These are phyloP conservation scores for Amniculicola lignicola DNA, from an alignment of 495 filamentous ascomycete genomes.

Conservation along the genomic window DNA sequence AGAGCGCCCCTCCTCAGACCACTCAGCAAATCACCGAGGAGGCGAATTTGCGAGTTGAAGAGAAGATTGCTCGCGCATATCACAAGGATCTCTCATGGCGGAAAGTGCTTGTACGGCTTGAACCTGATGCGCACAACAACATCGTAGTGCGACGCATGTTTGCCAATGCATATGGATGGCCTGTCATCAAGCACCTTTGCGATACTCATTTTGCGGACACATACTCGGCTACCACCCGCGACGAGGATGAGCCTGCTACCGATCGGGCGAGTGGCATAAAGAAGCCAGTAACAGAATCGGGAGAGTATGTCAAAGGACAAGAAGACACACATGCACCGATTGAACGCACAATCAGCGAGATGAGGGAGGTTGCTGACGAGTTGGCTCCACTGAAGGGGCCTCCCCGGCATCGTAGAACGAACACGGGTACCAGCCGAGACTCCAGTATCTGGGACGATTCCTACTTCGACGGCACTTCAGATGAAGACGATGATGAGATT, in stretches of 20 bases:
- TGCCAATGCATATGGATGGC: slow-evolving; percentile 96
- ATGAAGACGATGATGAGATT: slow-evolving; percentile 37
- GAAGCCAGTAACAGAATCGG: slow-evolving; percentile 39
- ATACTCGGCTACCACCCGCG: slow-evolving; percentile 55
- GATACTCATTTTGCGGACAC: slow-evolving; percentile 86
- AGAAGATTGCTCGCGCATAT: slow-evolving; percentile 95
- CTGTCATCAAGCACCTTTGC: slow-evolving; percentile 87
- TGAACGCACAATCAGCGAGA: slow-evolving; percentile 51
- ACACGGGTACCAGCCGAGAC: slow-evolving; percentile 22
- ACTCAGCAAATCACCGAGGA: slow-evolving; percentile 33
- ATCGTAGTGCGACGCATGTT: slow-evolving; percentile 95
- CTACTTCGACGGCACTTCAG: slow-evolving; percentile 38
- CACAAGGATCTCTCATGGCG: slow-evolving; percentile 88
- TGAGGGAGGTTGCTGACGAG: slow-evolving; percentile 41
- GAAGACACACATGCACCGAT: slow-evolving; percentile 64
- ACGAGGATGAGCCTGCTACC: slow-evolving; percentile 51
- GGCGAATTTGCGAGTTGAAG: slow-evolving; percentile 78
- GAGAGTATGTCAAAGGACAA: slow-evolving; percentile 60
- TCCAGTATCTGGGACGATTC: slow-evolving; percentile 40
- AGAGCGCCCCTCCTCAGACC: slow-evolving; percentile 30
- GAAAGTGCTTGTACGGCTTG: slow-evolving; percentile 90
- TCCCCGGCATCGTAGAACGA: not conserved
- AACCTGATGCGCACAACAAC: slow-evolving; percentile 98
- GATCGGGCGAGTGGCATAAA: slow-evolving; percentile 52
- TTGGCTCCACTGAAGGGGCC: slow-evolving; percentile 29